These are phyloP conservation scores for Nicotiana obtusifolia DNA, from an alignment of 257 asterid genomes.

Conservation along the genomic window DNA sequence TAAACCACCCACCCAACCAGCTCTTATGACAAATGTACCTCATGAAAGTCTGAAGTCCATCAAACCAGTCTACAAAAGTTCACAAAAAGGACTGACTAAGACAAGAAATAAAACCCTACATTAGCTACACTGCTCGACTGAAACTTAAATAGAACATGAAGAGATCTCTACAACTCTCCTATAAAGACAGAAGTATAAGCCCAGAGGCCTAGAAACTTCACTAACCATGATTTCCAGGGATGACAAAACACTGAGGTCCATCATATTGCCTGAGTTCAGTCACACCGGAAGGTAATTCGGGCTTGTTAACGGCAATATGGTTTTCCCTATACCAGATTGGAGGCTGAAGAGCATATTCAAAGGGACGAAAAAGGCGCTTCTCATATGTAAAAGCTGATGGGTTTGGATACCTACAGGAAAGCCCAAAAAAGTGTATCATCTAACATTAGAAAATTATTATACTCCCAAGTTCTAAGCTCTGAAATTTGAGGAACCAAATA, in stretches of 20 bases:
- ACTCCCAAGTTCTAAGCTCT: neutral
- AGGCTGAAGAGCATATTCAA: constrained; percentile 81
- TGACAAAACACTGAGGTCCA: constrained; percentile 75
- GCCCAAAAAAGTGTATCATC: neutral
- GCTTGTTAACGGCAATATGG: constrained; percentile 60
- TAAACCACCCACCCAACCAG: constrained; percentile 88
- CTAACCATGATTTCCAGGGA: constrained; percentile 86
- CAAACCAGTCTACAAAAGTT: constrained; percentile 65
- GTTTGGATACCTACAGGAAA: constrained; percentile 56
- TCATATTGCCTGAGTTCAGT: constrained; percentile 51
- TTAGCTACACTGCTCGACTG: neutral
- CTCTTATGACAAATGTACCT: constrained; percentile 79
- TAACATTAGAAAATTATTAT: neutral
- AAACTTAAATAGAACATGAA: neutral
- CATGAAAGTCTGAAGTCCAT: constrained; percentile 82
- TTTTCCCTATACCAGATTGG: constrained; percentile 66
- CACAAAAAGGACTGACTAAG: constrained; percentile 1
- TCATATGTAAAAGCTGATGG: constrained; percentile 72
- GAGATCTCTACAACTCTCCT: neutral
- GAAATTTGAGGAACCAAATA: neutral
- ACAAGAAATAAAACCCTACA: neutral
- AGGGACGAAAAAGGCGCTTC: constrained; percentile 70
- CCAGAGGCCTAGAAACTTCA: constrained; percentile 1
- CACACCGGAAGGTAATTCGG: constrained; percentile 59
- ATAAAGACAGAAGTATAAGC: neutral